Base-by-base conservation (phyloP, 140 eudicot genomes). In the Bidens hawaiensis region DNA sequence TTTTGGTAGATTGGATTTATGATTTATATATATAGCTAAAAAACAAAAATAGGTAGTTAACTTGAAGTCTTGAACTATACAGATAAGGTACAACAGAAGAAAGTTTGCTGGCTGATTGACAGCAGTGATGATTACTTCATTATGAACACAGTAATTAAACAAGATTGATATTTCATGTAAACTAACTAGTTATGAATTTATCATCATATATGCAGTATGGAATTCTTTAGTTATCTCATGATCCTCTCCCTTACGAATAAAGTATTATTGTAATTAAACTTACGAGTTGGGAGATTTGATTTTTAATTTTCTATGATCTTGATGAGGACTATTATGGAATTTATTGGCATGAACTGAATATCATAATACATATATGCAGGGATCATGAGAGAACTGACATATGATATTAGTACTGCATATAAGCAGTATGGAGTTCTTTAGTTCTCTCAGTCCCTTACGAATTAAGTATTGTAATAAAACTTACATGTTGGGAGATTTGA, bases 51-150 rank as follows among this genome's bases (percentile, higher is more conserved):
- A 23, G 51, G 18, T 14, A 9, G 40, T 61, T n/a, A n/a, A n/a
- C n/a, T n/a, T n/a, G n/a, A n/a, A n/a, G n/a, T n/a, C n/a, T n/a
- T 50, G 70, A 61, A 34, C 43, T 69, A 6, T 33, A 31, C 23
- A 21, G 12, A 31, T 12, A 59, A 31, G 61, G 33, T 49, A 4
- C 22, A 5, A 19, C 27, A 64, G 16, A 15, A 46, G 30, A 46
- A 43, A 34, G 75, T 69, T 58, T 18, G 24, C 46, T 58, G 19
- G 13, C 23, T 42, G 21, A 21, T 54, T 28, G 45, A 27, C 41
- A 52, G 43, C 24, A 9, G 19, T 31, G 45, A 17, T 25, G 55
- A 16, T 11, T 21, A 14, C 26, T 22, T 40, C 15, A 3, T 22
- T n/a, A 51, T 65, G 21, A 21, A 41, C n/a, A 30, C 15, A 27